A percentile compares a stretch with the other conserved stretches of the same genome.
Conservation (phyloP, 75 land plant genomes). For the Pinus albicaulis region DNA sequence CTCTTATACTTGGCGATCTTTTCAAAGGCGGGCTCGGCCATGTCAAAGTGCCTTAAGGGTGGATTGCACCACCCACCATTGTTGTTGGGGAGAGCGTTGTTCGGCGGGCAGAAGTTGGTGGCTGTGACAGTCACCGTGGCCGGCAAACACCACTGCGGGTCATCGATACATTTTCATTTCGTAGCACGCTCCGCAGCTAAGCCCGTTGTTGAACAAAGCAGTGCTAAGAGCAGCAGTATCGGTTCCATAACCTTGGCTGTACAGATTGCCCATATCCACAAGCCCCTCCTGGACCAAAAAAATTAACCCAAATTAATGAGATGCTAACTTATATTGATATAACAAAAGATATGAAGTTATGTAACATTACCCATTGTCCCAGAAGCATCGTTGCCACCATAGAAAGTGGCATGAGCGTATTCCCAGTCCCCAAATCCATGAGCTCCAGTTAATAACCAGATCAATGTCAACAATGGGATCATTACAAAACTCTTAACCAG, state of each 20-base stretch:
- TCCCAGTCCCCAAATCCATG: no score
- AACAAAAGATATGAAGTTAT: no score
- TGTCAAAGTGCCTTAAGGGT: slow-evolving; percentile 5
- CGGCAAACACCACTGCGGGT: slow-evolving; percentile 1
- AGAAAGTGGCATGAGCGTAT: no score
- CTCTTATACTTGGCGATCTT: not conserved
- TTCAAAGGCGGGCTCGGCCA: slow-evolving; percentile 6
- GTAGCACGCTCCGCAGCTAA: slow-evolving; percentile 10
- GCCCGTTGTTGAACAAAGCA: slow-evolving; percentile 6
- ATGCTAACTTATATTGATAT: no score
- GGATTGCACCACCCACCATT: slow-evolving; percentile 17
- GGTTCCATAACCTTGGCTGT: slow-evolving; percentile 19
- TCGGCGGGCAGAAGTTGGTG: slow-evolving; percentile 13
- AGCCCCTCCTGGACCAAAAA: not conserved
- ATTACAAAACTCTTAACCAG: no score
- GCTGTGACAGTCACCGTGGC: slow-evolving; percentile 6
- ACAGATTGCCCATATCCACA: slow-evolving; percentile 17
- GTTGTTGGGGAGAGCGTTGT: slow-evolving; percentile 1
- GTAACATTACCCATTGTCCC: not conserved
- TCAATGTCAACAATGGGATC: no score
- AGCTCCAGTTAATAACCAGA: no score
- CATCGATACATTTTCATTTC: not conserved
- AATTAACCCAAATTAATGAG: no score
- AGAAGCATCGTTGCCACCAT: no score
- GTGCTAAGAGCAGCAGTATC: slow-evolving; percentile 10